phyloP scores from a whole-genome alignment of 2,329 filamentous ascomycete species.

The Chaetomiaceae sp. region DNA sequence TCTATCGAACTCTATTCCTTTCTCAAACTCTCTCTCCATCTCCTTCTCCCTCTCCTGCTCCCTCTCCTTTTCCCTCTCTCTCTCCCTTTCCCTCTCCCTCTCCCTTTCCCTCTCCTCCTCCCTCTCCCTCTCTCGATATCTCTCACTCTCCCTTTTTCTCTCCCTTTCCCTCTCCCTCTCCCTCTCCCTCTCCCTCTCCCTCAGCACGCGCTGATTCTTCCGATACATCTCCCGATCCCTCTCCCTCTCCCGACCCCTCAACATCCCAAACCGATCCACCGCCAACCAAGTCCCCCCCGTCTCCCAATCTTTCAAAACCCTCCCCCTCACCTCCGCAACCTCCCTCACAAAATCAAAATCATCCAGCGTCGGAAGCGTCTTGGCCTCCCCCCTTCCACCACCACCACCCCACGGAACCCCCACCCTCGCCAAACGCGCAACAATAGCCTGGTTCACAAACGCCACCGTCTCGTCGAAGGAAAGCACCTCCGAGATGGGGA shows the following conservation, averaged over 20 bases:
- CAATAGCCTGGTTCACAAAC: constrained; percentile 5
- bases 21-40: no score
- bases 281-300: background rate
- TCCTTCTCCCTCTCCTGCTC: no score
- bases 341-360: constrained; percentile 5
- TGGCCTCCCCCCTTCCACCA: background rate
- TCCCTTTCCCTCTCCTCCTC: no score
- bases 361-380: constrained; percentile 5
- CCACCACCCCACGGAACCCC: background rate
- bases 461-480: constrained; percentile 11
- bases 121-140: background rate
- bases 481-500: constrained; percentile 6
- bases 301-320: background rate
- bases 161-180: background rate
- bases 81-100: no score
- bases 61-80: no score
- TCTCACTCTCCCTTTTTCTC: background rate
- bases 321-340: constrained; percentile 2
- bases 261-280: constrained; percentile 8
- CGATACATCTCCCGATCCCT: background rate
- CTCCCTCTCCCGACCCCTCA: constrained; percentile 4
- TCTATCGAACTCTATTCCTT: no score
- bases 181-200: background rate
- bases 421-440: background rate
- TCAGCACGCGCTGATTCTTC: no score